These are phyloP conservation scores for Ochromonas danica DNA, from an alignment of 108 stramenopile species.

Conservation along the genomic window DNA sequence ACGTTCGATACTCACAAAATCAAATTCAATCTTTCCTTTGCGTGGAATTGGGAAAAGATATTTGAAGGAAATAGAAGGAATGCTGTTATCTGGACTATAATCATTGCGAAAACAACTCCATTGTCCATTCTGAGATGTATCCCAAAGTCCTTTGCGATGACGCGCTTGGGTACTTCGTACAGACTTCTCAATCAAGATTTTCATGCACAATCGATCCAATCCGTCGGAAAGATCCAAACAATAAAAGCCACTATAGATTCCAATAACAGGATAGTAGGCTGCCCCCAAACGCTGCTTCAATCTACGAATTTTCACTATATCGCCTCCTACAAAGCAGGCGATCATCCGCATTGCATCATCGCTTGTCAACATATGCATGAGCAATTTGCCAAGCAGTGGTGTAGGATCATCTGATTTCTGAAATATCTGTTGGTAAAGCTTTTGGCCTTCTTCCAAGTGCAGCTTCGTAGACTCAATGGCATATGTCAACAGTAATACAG, in stretches of 20 bases:
- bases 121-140: conserved; percentile 10
- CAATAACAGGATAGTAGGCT: not conserved
- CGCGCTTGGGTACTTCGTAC: not conserved
- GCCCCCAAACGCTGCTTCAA: not conserved
- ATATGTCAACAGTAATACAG: not conserved
- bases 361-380: not conserved
- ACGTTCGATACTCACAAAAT: not conserved
- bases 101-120: conserved; percentile 21
- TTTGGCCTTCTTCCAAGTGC: not conserved
- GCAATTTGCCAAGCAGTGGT: not conserved
- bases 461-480: not conserved
- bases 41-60: not conserved
- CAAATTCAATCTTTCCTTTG: not conserved
- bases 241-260: conserved; percentile 14
- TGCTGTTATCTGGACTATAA: too few relatives aligned
- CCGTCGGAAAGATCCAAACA: not conserved
- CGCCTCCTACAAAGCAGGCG: not conserved
- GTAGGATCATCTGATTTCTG: not conserved
- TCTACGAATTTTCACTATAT: not conserved
- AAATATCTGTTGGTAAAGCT: not conserved
- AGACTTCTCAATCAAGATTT: conserved; percentile 1
- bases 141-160: not conserved
- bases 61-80: not conserved
- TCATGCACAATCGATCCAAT: conserved; percentile 12
- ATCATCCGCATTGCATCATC: not conserved